phyloP scores from a whole-genome alignment of 345 rosid species.

The Populus nigra region DNA sequence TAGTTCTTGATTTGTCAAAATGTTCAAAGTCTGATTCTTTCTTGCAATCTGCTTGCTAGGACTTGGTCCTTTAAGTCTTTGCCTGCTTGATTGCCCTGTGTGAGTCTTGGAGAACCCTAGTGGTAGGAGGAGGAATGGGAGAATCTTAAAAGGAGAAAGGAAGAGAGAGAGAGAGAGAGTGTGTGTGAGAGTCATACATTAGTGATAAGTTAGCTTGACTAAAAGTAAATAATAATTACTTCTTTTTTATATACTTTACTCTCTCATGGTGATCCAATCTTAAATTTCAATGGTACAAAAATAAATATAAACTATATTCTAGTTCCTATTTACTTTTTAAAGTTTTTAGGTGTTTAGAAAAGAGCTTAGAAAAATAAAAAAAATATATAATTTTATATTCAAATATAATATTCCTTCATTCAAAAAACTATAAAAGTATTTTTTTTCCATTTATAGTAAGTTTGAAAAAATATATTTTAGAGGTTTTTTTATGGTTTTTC shows the following conservation, averaged over 20 bases:
- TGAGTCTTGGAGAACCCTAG: neutral
- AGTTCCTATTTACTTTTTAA: neutral
- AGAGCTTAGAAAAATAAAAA: too few relatives aligned
- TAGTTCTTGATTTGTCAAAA: neutral
- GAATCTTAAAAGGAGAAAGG: neutral
- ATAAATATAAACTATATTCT: neutral
- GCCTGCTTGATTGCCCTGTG: neutral
- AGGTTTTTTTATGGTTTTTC: too few relatives aligned
- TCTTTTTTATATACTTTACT: neutral
- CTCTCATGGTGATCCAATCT: neutral
- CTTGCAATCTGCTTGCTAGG: neutral
- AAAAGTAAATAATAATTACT: neutral
- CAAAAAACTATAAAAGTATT: too few relatives aligned
- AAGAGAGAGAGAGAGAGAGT: neutral
- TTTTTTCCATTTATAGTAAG: too few relatives aligned
- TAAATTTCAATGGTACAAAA: neutral
- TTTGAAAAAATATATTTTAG: too few relatives aligned
- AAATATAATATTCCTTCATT: too few relatives aligned
- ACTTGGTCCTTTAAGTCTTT: neutral
- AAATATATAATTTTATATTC: too few relatives aligned
- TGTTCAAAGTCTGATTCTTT: neutral
- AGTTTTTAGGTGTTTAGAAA: too few relatives aligned
- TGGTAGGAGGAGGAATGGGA: neutral
- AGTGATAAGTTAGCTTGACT: neutral
- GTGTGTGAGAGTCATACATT: neutral